phyloP scores from a whole-genome alignment of 176 grass and related monocot species.

The Musa troglodytarum region DNA sequence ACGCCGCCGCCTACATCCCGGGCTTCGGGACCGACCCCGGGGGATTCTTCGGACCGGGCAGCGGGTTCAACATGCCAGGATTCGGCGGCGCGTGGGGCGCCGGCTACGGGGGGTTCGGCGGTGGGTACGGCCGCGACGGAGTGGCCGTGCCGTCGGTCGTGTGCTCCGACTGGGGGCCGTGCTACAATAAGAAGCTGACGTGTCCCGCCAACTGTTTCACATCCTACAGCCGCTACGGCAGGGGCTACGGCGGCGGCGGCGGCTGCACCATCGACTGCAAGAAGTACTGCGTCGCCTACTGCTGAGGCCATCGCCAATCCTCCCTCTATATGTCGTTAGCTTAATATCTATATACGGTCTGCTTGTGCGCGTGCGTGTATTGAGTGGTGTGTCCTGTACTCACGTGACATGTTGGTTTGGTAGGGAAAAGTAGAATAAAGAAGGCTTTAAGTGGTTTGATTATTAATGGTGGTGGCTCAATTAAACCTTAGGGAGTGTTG shows the following conservation, averaged over 20 bases:
- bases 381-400: too few species aligned
- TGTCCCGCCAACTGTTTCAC: constrained; percentile 47
- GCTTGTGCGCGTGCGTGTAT: too few species aligned
- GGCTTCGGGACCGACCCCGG: not conserved
- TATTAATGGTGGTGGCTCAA: too few species aligned
- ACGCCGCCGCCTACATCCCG: not conserved
- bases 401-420: too few species aligned
- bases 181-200: constrained; percentile 41
- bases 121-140: constrained; percentile 30
- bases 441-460: too few species aligned
- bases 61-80: constrained; percentile 1
- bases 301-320: constrained; percentile 9
- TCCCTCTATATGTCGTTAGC: too few species aligned
- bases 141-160: constrained; percentile 35
- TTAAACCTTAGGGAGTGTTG: too few species aligned
- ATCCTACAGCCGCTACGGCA: constrained; percentile 32
- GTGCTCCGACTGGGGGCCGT: constrained; percentile 39
- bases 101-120: not conserved
- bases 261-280: constrained; percentile 60
- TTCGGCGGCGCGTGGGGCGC: not conserved
- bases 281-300: constrained; percentile 39
- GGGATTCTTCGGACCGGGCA: not conserved
- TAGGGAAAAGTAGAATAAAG: too few species aligned
- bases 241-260: constrained; percentile 39
- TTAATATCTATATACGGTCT: too few species aligned